A percentile compares a stretch with the other conserved stretches of the same genome.
Conservation (phyloP, 2,329 filamentous ascomycete species). For the Trichophyton mentagrophytes region DNA sequence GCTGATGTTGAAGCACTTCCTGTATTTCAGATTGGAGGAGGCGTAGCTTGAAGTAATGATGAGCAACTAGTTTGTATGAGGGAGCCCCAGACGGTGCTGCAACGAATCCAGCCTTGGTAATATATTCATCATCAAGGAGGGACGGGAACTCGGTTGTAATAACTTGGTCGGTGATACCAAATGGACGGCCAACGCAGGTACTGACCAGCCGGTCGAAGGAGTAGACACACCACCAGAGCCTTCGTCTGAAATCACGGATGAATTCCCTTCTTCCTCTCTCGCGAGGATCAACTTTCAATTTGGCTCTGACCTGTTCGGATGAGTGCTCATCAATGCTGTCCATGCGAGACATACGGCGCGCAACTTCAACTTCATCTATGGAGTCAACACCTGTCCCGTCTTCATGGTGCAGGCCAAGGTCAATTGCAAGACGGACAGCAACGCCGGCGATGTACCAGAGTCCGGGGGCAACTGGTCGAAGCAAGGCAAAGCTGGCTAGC, state of each 20-base stretch:
- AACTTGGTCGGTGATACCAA: constrained; percentile 90
- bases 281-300: constrained; percentile 35
- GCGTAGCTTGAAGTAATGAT: constrained; percentile 83
- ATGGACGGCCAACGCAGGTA: constrained; percentile 82
- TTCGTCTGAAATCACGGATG: constrained; percentile 69
- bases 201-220: constrained; percentile 89
- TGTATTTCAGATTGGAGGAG: constrained; percentile 88
- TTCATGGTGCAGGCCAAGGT: constrained; percentile 85
- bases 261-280: constrained; percentile 63
- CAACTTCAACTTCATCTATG: constrained; percentile 25
- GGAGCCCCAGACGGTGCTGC: constrained; percentile 48
- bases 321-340: constrained; percentile 8
- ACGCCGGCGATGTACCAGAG: constrained; percentile 97
- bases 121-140: constrained; percentile 72
- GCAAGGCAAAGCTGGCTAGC: constrained; percentile 77
- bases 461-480: constrained; percentile 82
- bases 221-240: constrained; percentile 96
- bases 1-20: constrained; percentile 84
- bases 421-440: constrained; percentile 76
- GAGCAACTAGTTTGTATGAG: constrained; percentile 80
- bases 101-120: constrained; percentile 64
- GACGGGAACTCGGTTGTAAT: constrained; percentile 94
- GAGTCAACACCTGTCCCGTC: constrained; percentile 59
- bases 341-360: constrained; percentile 7
- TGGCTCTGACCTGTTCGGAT: constrained; percentile 10